Base-by-base conservation (phyloP, 1,139 yeast genomes). In the Suhomyces atakaporum region DNA sequence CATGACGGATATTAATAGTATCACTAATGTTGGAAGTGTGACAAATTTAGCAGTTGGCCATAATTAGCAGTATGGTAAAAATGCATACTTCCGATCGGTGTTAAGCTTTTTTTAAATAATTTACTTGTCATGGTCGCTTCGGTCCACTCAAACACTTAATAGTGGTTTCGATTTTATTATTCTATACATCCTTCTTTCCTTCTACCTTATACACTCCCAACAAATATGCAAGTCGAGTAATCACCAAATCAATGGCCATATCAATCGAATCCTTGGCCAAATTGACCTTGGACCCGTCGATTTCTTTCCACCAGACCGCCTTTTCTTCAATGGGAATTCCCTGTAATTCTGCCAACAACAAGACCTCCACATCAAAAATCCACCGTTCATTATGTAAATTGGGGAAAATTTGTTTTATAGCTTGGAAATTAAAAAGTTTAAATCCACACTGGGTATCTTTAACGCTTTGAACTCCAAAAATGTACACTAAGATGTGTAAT, bases 371-470 rank as follows among this genome's bases (percentile, higher is more conserved):
- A 56, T 92, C 98, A 60, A 92, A 92, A 27, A 94, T 92, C 98
- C 98, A 92, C 39, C 98, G 80, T 62, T 92, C 98, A 10, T 96
- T 90, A 59, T 92, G 97, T 86, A 94, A 79, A 49, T 77, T 83
- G 4, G 97, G 97, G 62, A 89, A 89, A 27, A 92, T 85, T 38
- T 54, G 53, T 12, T 56, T 55, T 12, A 83, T 75, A 0, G 97
- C 84, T 9, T 70, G 66, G 43, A 79, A 74, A 47, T 92, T 86
- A 61, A 90, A 92, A 64, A 92, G 68, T 61, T 92, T 92, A 69
- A 94, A 92, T 5, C 98, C 98, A 68, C 98, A 92, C 64, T 92
- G 98, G 5, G 98, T 92, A 60, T 92, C 98, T 43, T 83, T 79
- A 43, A 94, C 79, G 8, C 81, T 75, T 46, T 95, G 73, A 32